Evolutionary conservation across 345 rosid species (phyloP), one percentile per base, ranked within the genome.

Genomic region (Mallotus nudiflorus): DNA sequence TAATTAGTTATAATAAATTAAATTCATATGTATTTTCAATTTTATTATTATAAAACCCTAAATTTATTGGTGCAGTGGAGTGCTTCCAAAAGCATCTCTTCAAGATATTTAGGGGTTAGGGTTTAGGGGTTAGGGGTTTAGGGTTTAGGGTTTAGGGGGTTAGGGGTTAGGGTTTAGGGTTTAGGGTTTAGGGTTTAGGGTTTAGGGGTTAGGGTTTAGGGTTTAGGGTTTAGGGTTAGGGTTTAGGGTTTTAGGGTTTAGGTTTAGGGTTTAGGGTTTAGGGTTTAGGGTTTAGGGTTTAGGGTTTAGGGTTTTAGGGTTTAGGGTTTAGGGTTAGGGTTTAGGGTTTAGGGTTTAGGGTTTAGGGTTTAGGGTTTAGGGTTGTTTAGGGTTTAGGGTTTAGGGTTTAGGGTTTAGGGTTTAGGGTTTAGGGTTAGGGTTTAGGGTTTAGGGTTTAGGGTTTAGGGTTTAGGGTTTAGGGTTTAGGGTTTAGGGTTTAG

Each of bases 121-220:
- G 72, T 71, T 59, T 53, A 60, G 73, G 76, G 73, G 72, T 71
- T 76, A 71, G 80, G 75, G 75, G 72, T 57, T 65, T 71, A 45
- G 67, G 71, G 80, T 48, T 71, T 70, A 50, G 68, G 72, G 67
- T 66, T 66, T 65, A 60, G 76, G 75, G 65, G 57, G 57, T 65
- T 57, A 37, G 62, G 74, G 58, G 33, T 52, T 67, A 52, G 45
- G 79, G 67, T 49, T 71, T 70, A 31, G 73, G 76, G 76, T 72
- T 67, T 66, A 60, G 72, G 75, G 69, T 66, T 62, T 76, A 65
- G 71, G 80, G 75, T 71, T 72, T 59, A 37, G 64, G 65, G 75
- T 62, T 67, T 73, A 55, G 74, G 77, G 70, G 73, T 77, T 50
- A 60, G 81, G 77, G 72, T 77, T 72, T 58, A 52, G 77, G 77